A percentile compares a stretch with the other conserved stretches of the same genome.
phyloP scores from a whole-genome alignment of 2,329 filamentous ascomycete genomes.

The Colletotrichum sp. region DNA sequence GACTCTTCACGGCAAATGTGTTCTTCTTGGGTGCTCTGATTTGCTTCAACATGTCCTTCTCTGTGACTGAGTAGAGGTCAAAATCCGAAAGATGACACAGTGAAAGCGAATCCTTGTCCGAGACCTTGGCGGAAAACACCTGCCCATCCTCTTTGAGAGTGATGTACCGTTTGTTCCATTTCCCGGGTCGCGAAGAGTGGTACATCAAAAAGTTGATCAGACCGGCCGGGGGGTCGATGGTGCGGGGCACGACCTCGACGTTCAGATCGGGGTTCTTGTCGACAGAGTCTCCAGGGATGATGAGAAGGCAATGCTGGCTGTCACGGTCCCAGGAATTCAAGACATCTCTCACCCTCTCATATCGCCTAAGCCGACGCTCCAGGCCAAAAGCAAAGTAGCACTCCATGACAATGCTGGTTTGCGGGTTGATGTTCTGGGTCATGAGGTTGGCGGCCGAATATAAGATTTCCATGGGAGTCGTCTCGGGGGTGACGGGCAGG shows the following conservation, averaged over 20 bases:
- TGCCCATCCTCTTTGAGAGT: constrained; percentile 79
- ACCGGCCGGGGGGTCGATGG: constrained; percentile 64
- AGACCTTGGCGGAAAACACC: constrained; percentile 61
- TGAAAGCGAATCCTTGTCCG: constrained; percentile 70
- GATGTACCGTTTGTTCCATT: constrained; percentile 87
- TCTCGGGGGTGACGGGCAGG: constrained; percentile 76
- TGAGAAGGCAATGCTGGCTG: constrained; percentile 73
- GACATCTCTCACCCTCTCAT: constrained; percentile 85
- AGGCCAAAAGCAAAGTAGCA: constrained; percentile 77
- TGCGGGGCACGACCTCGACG: constrained; percentile 64
- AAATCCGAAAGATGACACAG: constrained; percentile 91
- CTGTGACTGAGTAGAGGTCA: constrained; percentile 83
- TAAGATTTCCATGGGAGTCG: constrained; percentile 76
- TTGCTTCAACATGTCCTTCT: constrained; percentile 68
- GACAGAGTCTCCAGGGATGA: constrained; percentile 64
- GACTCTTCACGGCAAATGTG: constrained; percentile 90
- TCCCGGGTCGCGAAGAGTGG: constrained; percentile 80
- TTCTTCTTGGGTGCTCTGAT: constrained; percentile 84
- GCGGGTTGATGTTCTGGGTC: constrained; percentile 66
- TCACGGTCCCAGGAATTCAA: constrained; percentile 94
- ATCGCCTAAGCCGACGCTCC: constrained; percentile 81
- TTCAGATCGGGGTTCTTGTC: constrained; percentile 68
- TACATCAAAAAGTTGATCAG: constrained; percentile 72
- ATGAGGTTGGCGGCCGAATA: constrained; percentile 68
- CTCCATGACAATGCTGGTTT: constrained; percentile 76